A percentile compares a stretch with the other conserved stretches of the same genome.
phyloP scores from a whole-genome alignment of 257 asterid genomes.

The Penstemon eatonii region DNA sequence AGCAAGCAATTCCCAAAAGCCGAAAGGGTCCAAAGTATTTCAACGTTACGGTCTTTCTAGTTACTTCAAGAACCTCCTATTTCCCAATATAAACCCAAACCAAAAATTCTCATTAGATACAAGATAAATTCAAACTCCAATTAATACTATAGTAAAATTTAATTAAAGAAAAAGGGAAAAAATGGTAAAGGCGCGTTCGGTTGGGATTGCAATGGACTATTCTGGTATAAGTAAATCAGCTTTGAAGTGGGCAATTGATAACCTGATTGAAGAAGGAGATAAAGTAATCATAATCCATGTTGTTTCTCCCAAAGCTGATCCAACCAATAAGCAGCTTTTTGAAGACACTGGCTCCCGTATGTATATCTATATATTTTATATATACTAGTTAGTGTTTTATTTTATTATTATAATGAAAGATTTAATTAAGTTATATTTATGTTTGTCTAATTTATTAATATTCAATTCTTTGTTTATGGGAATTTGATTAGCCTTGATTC shows the following conservation, averaged over 20 bases:
- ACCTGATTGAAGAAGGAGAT: slow-evolving; percentile 64
- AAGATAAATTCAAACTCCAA: too few species aligned
- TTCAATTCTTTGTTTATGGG: neutral
- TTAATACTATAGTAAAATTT: too few species aligned
- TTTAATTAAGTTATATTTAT: neutral
- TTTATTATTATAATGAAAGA: neutral
- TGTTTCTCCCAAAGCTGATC: slow-evolving; percentile 66
- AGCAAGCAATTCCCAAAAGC: too few species aligned
- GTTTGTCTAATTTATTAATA: neutral
- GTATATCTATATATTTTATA: neutral
- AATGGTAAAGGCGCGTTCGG: slow-evolving; percentile 48
- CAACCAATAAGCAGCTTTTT: slow-evolving; percentile 68
- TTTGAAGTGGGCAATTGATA: slow-evolving; percentile 58
- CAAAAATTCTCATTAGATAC: neutral
- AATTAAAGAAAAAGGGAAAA: neutral
- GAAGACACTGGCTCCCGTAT: slow-evolving; percentile 79
- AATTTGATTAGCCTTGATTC: slow-evolving; percentile 59
- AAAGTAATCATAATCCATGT: slow-evolving; percentile 60
- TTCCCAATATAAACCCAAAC: neutral
- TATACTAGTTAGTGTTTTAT: neutral
- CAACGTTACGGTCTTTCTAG: slow-evolving; percentile 30
- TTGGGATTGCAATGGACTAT: slow-evolving; percentile 78
- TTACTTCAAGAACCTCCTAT: slow-evolving; percentile 46
- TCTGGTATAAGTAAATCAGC: slow-evolving; percentile 72
- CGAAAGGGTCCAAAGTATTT: too few species aligned